Evolutionary conservation across 495 filamentous ascomycete genomes (phyloP), one percentile per base, ranked within the genome.

Genomic region (Xanthoparmelia taractica): DNA sequence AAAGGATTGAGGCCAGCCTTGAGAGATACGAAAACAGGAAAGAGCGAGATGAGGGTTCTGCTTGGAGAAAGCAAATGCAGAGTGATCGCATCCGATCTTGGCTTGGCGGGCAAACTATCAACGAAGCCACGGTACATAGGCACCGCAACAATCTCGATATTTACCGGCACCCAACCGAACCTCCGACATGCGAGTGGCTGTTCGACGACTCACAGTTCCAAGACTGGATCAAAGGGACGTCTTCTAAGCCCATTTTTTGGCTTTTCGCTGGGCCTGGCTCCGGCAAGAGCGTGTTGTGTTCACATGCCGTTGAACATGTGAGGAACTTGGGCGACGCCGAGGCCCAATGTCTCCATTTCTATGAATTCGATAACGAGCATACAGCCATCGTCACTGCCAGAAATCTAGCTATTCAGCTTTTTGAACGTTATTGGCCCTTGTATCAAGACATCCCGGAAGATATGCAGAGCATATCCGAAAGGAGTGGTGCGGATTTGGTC

Each of bases 271-370:
- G 43, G 1, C 65, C 65, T 60, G 65, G 65, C 6, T 47, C 55
- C 4, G 65, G 61, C 13, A 67, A 67, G 25, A 65, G 63, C 13
- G 45, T 67, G 3, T 27, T 64, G 7, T 67, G 65, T 40, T 56
- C 65, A 31, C 47, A 47, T 41, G 36, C 61, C 8, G n/a, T 67
- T 25, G 40, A 63, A 27, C 45, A 67, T 25, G 11, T 67, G 11
- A 48, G 25, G 31, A 55, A 25, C 13, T 20, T 47, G 2, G 50
- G 29, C 54, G 31, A 60, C 13, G 15, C 13, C n/a, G 56, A 33
- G 23, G 54, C 27, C 36, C 56, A 29, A 57, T 63, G 50, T 27
- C 58, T 59, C 20, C 65, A 67, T 27, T 67, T 59, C 38, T 67
- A 52, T 45, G 33, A 48, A 5, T 67, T 67, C 27, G 65, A 67